Conservation (phyloP, 208 protist genomes). For the Leishmania guyanensis region DNA sequence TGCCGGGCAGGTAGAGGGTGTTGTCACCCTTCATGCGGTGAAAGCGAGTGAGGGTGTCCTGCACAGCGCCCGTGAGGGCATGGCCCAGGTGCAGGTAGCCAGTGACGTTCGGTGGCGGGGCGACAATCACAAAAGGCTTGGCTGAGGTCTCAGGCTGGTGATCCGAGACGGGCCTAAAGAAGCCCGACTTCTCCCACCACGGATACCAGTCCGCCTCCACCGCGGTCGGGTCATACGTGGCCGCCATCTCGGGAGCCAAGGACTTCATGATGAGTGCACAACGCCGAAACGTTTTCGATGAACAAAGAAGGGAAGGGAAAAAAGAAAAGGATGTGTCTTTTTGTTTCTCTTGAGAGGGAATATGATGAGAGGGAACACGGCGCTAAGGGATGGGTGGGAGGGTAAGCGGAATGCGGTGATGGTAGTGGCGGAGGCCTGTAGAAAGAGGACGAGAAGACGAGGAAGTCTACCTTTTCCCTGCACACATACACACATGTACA, state of each 20-base stretch:
- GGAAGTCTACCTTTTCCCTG: background rate
- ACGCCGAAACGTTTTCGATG: slow-evolving; percentile 53
- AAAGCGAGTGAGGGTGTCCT: slow-evolving; percentile 96
- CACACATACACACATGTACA: background rate
- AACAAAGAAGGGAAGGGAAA: background rate
- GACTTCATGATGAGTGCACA: slow-evolving; percentile 76
- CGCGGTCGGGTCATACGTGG: slow-evolving; percentile 90
- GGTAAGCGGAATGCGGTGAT: background rate
- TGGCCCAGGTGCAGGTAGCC: slow-evolving; percentile 99
- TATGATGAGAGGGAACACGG: background rate
- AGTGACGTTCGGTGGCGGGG: slow-evolving; percentile 99
- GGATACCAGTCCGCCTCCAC: slow-evolving; percentile 98
- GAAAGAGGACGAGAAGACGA: background rate
- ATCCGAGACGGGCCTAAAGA: slow-evolving; percentile 94
- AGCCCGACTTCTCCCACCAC: slow-evolving; percentile 98
- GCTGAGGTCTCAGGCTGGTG: slow-evolving; percentile 53
- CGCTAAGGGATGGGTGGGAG: background rate
- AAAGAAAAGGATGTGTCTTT: background rate
- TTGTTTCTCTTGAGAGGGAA: background rate
- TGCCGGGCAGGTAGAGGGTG: slow-evolving; percentile 98
- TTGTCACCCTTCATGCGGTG: slow-evolving; percentile 97
- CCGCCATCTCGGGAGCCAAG: slow-evolving; percentile 81
- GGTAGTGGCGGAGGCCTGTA: background rate
- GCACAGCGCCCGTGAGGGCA: slow-evolving; percentile 96
- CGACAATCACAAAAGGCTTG: slow-evolving; percentile 95